Conservation (phyloP, 495 filamentous ascomycete genomes). For the Hyaloscypha finlandica region DNA sequence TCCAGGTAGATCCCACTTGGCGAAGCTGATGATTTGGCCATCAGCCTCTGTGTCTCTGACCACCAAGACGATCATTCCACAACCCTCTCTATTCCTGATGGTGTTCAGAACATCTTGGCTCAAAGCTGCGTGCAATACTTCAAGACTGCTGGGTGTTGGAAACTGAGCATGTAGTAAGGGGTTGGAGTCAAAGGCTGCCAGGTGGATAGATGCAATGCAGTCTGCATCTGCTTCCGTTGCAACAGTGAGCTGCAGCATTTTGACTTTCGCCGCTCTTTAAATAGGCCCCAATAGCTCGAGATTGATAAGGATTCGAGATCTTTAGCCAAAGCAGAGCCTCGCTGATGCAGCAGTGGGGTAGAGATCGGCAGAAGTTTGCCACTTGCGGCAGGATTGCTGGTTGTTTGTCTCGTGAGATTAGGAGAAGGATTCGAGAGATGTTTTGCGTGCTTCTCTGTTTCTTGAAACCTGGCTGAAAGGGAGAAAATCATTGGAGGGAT, state of each 20-base stretch:
- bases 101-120: slow-evolving; percentile 30
- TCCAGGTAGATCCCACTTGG: slow-evolving; percentile 42
- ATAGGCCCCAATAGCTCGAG: not conserved
- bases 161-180: slow-evolving; percentile 45
- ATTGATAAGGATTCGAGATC: not conserved
- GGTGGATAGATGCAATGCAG: slow-evolving; percentile 45
- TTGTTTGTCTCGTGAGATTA: not conserved
- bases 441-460: not conserved
- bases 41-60: slow-evolving; percentile 32
- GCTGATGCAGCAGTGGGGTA: not conserved
- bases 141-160: slow-evolving; percentile 37
- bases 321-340: slow-evolving; percentile 9
- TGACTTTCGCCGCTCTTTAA: not conserved
- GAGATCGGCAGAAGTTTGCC: not conserved
- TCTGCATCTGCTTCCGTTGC: slow-evolving; percentile 35
- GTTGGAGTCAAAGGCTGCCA: slow-evolving; percentile 46
- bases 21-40: slow-evolving; percentile 38
- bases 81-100: slow-evolving; percentile 27
- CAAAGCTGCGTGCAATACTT: slow-evolving; percentile 31
- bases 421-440: not conserved
- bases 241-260: slow-evolving; percentile 18
- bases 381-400: not conserved
- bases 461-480: not conserved
- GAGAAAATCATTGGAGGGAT: not conserved
- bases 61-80: slow-evolving; percentile 37